Percentiles rank a stretch among this genome's conserved stretches.
phyloP scores from a whole-genome alignment of 352 stramenopile genomes.

The Proteromonas lacertae region DNA sequence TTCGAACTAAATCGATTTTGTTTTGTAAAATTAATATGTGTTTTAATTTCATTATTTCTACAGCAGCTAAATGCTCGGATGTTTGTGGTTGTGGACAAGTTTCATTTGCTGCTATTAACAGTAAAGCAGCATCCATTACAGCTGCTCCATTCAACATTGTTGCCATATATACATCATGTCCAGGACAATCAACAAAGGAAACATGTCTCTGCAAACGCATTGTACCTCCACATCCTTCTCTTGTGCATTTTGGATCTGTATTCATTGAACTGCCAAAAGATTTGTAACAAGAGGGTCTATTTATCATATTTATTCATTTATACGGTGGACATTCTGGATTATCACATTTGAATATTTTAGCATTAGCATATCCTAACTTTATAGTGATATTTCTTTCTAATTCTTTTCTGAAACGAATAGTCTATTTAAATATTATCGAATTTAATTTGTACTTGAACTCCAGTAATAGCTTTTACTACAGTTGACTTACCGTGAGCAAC shows the following conservation, averaged over 20 bases:
- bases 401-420: constrained; percentile 82
- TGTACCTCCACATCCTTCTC: constrained; percentile 45
- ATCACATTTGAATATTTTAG: constrained; percentile 86
- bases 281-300: too few relatives aligned
- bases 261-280: too few relatives aligned
- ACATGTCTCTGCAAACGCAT: constrained; percentile 73
- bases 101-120: constrained; percentile 87
- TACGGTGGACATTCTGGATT: constrained; percentile 12
- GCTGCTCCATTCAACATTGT: constrained; percentile 99
- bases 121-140: constrained; percentile 95
- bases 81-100: constrained; percentile 97
- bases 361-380: constrained; percentile 99
- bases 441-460: too few relatives aligned
- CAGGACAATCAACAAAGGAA: constrained; percentile 97
- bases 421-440: too few relatives aligned
- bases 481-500: constrained; percentile 98
- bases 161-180: constrained; percentile 99
- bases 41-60: constrained; percentile 98
- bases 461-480: constrained; percentile 96
- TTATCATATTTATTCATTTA: too few relatives aligned
- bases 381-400: constrained; percentile 99
- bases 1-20: constrained; percentile 99
- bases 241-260: too few relatives aligned
- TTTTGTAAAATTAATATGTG: constrained; percentile 99
- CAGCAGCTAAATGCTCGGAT: constrained; percentile 90